These are phyloP conservation scores for Ophiostoma piceae DNA, from an alignment of 2,329 filamentous ascomycete genomes.

Conservation along the genomic window DNA sequence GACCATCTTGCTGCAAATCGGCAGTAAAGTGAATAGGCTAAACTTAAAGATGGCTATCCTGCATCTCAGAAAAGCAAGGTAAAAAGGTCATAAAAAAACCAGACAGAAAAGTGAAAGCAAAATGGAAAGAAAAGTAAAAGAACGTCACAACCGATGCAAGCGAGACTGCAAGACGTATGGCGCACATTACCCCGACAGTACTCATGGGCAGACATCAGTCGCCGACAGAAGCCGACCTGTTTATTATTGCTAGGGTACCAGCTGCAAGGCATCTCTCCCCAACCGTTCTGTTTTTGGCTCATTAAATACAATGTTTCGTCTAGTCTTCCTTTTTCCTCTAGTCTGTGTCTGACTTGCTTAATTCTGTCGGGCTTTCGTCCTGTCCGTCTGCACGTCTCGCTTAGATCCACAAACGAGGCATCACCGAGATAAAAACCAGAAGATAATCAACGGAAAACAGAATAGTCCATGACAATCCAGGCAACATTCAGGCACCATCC, in stretches of 20 bases:
- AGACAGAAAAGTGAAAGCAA: too few relatives aligned
- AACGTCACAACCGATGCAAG: not conserved
- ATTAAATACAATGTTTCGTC: not conserved
- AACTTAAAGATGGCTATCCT: not conserved
- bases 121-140: not conserved
- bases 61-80: not conserved
- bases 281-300: not conserved
- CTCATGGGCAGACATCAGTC: too few relatives aligned
- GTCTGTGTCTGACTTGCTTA: not conserved
- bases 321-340: not conserved
- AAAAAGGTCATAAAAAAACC: not conserved
- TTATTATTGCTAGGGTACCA: not conserved
- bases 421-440: not conserved
- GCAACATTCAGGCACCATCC: not conserved
- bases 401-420: constrained; percentile 1
- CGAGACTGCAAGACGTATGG: not conserved
- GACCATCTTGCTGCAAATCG: not conserved
- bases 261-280: not conserved
- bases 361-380: not conserved
- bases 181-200: not conserved
- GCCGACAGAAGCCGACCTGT: not conserved
- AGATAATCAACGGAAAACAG: not conserved
- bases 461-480: not conserved
- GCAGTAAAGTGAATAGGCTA: not conserved
- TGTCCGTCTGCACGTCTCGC: not conserved